Evolutionary conservation across 768 basidiomycete species (phyloP), one percentile per base, ranked within the genome.

Genomic region (Auriscalpium microsporum): DNA sequence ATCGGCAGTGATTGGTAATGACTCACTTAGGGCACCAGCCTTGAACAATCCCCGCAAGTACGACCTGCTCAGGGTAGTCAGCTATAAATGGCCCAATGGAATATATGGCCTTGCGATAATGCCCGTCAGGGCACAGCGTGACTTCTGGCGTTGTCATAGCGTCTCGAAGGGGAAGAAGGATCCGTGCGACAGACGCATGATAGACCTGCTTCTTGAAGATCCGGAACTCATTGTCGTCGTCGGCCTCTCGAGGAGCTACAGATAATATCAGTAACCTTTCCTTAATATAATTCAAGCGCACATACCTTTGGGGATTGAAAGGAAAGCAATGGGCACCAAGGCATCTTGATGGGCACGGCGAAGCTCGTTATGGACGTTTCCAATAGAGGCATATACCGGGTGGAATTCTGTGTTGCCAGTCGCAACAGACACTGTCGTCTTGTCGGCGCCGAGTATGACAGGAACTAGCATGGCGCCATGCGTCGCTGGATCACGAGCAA

Each of bases 51-150:
- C 54, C 42, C 0, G 62, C 59, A 0, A 66, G 35, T 9, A 59
- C 38, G 0, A 63, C 63, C 46, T 71, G 69, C 47, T 71, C 69
- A 8, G 65, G 66, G 54, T 70, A 70, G 48, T 70, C 67, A 0
- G 66, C 67, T 48, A 70, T 68, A 40, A 63, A 69, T 0, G 66
- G 62, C 0, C 64, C 68, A 10, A 71, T 36, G 16, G 55, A 60
- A 55, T 64, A 69, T 3, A 71, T 62, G 1, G 58, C 62, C 0
- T 61, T 51, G 0, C 63, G 61, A 55, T 50, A 71, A 45, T 70
- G 63, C 2, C 59, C 56, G 55, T 71, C 67, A 9, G 66, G 61
- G 47, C 66, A 62, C 14, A 44, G 49, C 11, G 46, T 35, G 9
- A 65, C 44, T n/a, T 59, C 52, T 0, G 61, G 61, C 1, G 21